These are phyloP conservation scores for Nigrograna mackinnonii DNA, from an alignment of 2,329 filamentous ascomycete genomes.

Conservation along the genomic window DNA sequence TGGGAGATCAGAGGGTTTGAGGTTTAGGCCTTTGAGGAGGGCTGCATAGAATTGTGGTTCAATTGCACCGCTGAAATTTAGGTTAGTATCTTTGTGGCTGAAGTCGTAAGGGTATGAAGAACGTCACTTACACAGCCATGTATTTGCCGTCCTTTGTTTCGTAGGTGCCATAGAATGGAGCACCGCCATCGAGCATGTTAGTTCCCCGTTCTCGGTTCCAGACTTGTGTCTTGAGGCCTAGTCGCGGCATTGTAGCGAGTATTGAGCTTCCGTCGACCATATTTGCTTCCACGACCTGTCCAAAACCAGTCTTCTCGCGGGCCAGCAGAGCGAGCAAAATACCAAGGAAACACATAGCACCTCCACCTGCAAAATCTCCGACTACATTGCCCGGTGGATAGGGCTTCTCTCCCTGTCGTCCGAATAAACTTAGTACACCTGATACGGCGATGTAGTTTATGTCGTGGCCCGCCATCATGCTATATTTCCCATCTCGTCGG, in stretches of 20 bases:
- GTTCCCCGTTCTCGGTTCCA: slow-evolving; percentile 69
- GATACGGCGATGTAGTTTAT: slow-evolving; percentile 95
- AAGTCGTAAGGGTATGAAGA: not conserved
- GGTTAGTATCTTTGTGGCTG: slow-evolving; percentile 9
- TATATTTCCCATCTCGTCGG: slow-evolving; percentile 82
- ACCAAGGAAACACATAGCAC: slow-evolving; percentile 78
- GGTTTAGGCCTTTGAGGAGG: slow-evolving; percentile 68
- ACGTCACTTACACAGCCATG: slow-evolving; percentile 66
- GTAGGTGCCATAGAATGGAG: slow-evolving; percentile 89
- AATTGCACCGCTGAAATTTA: slow-evolving; percentile 65
- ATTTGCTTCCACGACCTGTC: slow-evolving; percentile 92
- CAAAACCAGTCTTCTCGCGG: slow-evolving; percentile 64
- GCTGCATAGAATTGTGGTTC: slow-evolving; percentile 82
- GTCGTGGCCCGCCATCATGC: slow-evolving; percentile 88
- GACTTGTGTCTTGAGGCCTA: slow-evolving; percentile 64
- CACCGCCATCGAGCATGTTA: slow-evolving; percentile 82
- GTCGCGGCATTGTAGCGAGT: slow-evolving; percentile 75
- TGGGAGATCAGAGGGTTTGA: slow-evolving; percentile 53
- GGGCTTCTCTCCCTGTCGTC: slow-evolving; percentile 69
- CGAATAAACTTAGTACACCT: slow-evolving; percentile 77
- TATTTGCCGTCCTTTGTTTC: slow-evolving; percentile 77
- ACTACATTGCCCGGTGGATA: slow-evolving; percentile 82
- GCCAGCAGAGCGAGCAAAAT: slow-evolving; percentile 78
- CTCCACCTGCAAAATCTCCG: slow-evolving; percentile 90
- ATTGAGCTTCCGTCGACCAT: slow-evolving; percentile 93